Evolutionary conservation across 495 filamentous ascomycete genomes (phyloP), one percentile per base, ranked within the genome.

Genomic region (Xylaria grammica): DNA sequence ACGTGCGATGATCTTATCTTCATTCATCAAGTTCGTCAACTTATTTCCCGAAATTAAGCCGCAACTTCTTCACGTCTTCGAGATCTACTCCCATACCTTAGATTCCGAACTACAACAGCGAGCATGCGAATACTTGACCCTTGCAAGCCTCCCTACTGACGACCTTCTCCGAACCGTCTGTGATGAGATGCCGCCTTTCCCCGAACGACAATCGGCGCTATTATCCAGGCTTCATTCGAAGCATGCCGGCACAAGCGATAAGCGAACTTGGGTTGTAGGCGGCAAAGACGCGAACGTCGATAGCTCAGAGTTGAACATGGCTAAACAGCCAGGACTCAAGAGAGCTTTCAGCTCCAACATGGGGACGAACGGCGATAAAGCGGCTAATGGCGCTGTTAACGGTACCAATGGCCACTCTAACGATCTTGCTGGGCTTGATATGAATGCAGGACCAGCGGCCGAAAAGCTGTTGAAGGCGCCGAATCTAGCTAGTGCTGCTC

Each of bases 141-240:
- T 99, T 59, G 93, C 93, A 22, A 93, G 87, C 45, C 82, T 96
- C 62, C 90, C 91, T 0, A 91, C 91, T 2, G 96, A 99, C 66
- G 93, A 98, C 67, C 86, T 99, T 19, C 83, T 99, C 11, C 90
- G 96, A 52, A 98, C 96, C 1, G 91, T 99, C 1, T 97, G 92
- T 76, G 96, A 99, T 71, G 96, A 99, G 73, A 98, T 99, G 96
- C 96, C 96, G 15, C 94, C 96, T 0, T 99, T 98, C 80, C 96
- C 96, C 0, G 94, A 99, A 75, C 86, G 96, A 55, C 86, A 94
- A 20, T 97, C 94, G 4, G 95, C 95, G 2, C 81, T 99, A 29
- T 79, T 99, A 27, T 97, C 94, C 15, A 85, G 96, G 38, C 85
- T 99, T 32, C 95, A 98, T 75, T 91, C 95, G 78, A 97, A 94